Percentiles rank a stretch among this genome's conserved stretches.
Conservation (phyloP, 805 yeast species). For the Schizosaccharomyces osmophilus region DNA sequence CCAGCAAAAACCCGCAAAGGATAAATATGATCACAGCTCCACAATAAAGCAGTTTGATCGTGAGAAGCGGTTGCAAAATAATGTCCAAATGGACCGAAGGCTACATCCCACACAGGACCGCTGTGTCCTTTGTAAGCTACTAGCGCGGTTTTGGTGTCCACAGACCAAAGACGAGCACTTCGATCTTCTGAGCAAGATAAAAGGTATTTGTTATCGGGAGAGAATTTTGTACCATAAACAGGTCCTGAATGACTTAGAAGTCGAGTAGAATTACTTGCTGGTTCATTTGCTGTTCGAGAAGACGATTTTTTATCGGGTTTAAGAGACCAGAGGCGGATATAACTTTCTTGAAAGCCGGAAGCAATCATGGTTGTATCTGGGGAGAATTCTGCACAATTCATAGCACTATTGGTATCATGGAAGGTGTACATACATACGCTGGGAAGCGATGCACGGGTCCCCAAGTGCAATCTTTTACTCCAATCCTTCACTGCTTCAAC, state of each 20-base stretch:
- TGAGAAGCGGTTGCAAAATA: slow-evolving; percentile 96
- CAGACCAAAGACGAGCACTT: slow-evolving; percentile 79
- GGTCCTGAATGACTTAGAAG: slow-evolving; percentile 87
- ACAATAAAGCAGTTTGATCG: slow-evolving; percentile 87
- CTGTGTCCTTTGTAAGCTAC: slow-evolving; percentile 92
- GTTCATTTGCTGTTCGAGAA: not conserved
- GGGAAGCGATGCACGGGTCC: slow-evolving; percentile 63
- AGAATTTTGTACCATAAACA: slow-evolving; percentile 69
- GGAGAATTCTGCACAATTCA: slow-evolving; percentile 71
- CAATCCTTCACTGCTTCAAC: slow-evolving; percentile 62
- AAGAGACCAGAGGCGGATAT: slow-evolving; percentile 73
- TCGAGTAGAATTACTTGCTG: slow-evolving; percentile 11
- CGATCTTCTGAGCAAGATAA: slow-evolving; percentile 75
- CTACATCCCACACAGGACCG: slow-evolving; percentile 93
- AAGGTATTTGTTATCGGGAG: slow-evolving; percentile 68
- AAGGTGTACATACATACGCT: slow-evolving; percentile 95
- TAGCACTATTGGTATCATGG: slow-evolving; percentile 75
- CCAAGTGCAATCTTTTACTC: slow-evolving; percentile 45
- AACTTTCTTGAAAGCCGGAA: slow-evolving; percentile 84
- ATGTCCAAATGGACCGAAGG: slow-evolving; percentile 84
- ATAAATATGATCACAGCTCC: slow-evolving; percentile 96
- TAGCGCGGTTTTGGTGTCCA: slow-evolving; percentile 68
- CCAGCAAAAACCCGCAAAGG: slow-evolving; percentile 94
- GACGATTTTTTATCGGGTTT: slow-evolving; percentile 50
- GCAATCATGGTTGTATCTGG: slow-evolving; percentile 71